Percentiles rank a stretch among this genome's conserved stretches.
phyloP scores from a whole-genome alignment of 2,329 filamentous ascomycete genomes.

The Penicillium polonicum region DNA sequence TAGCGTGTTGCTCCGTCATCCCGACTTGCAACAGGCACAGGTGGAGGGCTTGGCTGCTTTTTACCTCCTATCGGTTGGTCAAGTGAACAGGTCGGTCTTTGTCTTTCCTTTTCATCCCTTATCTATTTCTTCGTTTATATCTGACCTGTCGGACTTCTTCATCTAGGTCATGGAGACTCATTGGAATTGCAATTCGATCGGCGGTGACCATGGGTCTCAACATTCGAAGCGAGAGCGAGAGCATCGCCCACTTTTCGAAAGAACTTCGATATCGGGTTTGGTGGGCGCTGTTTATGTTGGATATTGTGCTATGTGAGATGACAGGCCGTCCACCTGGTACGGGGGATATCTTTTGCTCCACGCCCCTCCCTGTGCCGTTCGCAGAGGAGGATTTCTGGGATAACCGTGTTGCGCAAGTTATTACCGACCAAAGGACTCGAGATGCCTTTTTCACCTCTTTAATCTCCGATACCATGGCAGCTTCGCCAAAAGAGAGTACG shows the following conservation, averaged over 20 bases:
- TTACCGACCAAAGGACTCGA: constrained; percentile 36
- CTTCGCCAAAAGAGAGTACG: constrained; percentile 1
- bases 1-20: constrained; percentile 38
- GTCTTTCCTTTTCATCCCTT: not conserved
- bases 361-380: constrained; percentile 42
- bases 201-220: constrained; percentile 46
- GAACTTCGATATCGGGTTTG: constrained; percentile 46
- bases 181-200: constrained; percentile 43
- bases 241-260: constrained; percentile 38
- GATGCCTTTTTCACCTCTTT: constrained; percentile 27
- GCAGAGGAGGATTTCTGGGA: constrained; percentile 40
- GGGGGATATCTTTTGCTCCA: constrained; percentile 42
- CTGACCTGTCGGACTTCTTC: not conserved
- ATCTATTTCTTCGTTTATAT: not conserved
- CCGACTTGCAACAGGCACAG: constrained; percentile 47
- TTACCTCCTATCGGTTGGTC: constrained; percentile 41
- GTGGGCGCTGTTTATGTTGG: constrained; percentile 46
- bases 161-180: constrained; percentile 44
- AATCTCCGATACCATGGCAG: constrained; percentile 10
- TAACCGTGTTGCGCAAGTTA: constrained; percentile 33
- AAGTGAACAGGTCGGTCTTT: constrained; percentile 42
- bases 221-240: constrained; percentile 41
- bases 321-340: constrained; percentile 45
- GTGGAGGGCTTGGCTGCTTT: constrained; percentile 43
- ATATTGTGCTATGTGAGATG: constrained; percentile 43